A percentile compares a stretch with the other conserved stretches of the same genome.
These are phyloP conservation scores for Ulvella scutata DNA, from an alignment of 139 green algal genomes.

Conservation along the genomic window DNA sequence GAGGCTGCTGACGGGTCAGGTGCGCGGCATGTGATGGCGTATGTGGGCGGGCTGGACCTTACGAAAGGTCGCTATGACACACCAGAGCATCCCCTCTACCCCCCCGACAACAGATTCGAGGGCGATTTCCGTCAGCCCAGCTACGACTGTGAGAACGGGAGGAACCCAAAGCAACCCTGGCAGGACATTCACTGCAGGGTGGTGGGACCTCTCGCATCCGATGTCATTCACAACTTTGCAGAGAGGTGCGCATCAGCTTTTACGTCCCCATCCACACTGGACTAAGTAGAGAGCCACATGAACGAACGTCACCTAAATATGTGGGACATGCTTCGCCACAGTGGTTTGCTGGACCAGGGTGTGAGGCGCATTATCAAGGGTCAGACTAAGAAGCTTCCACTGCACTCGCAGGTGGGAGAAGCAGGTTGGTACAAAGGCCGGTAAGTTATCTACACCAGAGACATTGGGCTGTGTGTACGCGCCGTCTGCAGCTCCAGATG, in stretches of 20 bases:
- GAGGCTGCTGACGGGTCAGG: neutral
- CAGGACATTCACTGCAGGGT: conserved; percentile 46
- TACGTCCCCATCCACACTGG: neutral
- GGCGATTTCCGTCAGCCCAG: neutral
- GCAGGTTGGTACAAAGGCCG: neutral
- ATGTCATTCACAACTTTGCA: conserved; percentile 36
- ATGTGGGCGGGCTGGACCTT: conserved; percentile 43
- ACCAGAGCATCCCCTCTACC: neutral
- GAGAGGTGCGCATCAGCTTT: conserved; percentile 10
- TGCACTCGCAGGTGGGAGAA: neutral
- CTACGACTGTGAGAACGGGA: neutral
- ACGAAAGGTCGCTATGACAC: conserved; percentile 38
- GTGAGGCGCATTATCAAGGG: too few relatives aligned
- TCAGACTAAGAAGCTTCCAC: too few relatives aligned
- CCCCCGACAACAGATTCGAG: neutral
- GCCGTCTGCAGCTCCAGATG: neutral
- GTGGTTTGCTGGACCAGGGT: too few relatives aligned
- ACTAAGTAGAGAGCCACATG: too few relatives aligned
- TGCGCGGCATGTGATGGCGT: conserved; percentile 18
- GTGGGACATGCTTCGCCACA: too few relatives aligned
- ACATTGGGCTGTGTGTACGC: neutral
- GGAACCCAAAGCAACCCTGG: conserved; percentile 30
- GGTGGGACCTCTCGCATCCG: conserved; percentile 26
- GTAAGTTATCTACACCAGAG: neutral
- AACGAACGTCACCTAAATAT: too few relatives aligned